Conservation (phyloP, 257 asterid genomes). For the Solanum piurae region DNA sequence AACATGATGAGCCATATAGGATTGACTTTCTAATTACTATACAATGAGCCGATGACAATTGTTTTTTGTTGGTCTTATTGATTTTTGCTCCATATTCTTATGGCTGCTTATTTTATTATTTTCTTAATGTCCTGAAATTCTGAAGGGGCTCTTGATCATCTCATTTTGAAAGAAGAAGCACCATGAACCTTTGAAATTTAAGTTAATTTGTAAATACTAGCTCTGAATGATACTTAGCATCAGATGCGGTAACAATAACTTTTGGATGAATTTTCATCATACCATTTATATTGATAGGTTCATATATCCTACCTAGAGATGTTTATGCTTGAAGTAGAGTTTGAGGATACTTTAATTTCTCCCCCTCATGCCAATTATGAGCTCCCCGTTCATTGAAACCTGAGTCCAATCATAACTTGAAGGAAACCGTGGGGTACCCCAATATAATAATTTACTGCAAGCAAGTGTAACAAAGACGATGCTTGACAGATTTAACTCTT, state of each 20-base stretch:
- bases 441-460: neutral
- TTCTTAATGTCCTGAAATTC: neutral
- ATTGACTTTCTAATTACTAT: neutral
- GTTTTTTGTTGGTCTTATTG: neutral
- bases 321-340: neutral
- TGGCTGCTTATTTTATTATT: neutral
- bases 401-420: neutral
- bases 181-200: neutral
- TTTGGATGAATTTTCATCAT: neutral
- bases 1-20: neutral
- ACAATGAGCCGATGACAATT: neutral
- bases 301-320: neutral
- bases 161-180: neutral
- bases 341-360: neutral
- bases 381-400: neutral
- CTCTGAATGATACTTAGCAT: neutral
- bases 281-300: neutral
- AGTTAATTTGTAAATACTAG: neutral
- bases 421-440: neutral
- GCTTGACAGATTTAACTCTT: neutral
- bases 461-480: neutral
- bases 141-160: neutral
- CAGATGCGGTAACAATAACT: neutral
- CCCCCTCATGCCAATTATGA: neutral
- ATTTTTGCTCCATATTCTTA: neutral